Evolutionary conservation across 1,139 yeast genomes (phyloP).

Genomic region (Suhomyces taliae): DNA sequence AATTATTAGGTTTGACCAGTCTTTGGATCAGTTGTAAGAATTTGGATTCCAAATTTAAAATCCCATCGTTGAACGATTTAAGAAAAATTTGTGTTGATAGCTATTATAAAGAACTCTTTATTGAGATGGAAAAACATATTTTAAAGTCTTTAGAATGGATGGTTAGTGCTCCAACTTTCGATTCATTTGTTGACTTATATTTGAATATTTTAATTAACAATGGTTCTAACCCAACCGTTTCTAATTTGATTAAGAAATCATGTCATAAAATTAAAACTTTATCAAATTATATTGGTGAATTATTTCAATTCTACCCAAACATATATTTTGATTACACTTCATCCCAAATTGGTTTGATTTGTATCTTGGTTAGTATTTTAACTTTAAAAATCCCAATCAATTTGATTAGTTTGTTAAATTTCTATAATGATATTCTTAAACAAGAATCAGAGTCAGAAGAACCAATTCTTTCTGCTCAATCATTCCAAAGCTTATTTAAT

Average conservation of each 20-base stretch:
- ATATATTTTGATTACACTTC: slow-evolving; percentile 56
- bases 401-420: slow-evolving; percentile 21
- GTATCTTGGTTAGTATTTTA: slow-evolving; percentile 17
- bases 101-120: slow-evolving; percentile 57
- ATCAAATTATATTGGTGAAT: slow-evolving; percentile 62
- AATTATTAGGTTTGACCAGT: slow-evolving; percentile 67
- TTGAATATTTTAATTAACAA: slow-evolving; percentile 27
- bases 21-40: slow-evolving; percentile 76
- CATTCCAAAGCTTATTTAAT: slow-evolving; percentile 27
- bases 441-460: slow-evolving; percentile 11
- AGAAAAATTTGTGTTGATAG: slow-evolving; percentile 64
- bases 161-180: slow-evolving; percentile 58
- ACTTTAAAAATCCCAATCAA: slow-evolving; percentile 28
- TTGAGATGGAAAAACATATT: slow-evolving; percentile 69
- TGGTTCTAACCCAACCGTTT: slow-evolving; percentile 22
- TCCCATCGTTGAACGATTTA: slow-evolving; percentile 58
- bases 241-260: slow-evolving; percentile 25
- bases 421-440: slow-evolving; percentile 22
- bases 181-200: slow-evolving; percentile 58
- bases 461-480: slow-evolving; percentile 19
- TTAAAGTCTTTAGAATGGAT: slow-evolving; percentile 60
- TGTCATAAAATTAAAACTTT: slow-evolving; percentile 52
- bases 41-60: slow-evolving; percentile 65
- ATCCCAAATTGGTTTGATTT: slow-evolving; percentile 54
- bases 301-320: slow-evolving; percentile 62